Percentiles rank a stretch among this genome's conserved stretches.
These are phyloP conservation scores for Clavulina sp. DNA, from an alignment of 768 basidiomycete genomes.

Conservation along the genomic window DNA sequence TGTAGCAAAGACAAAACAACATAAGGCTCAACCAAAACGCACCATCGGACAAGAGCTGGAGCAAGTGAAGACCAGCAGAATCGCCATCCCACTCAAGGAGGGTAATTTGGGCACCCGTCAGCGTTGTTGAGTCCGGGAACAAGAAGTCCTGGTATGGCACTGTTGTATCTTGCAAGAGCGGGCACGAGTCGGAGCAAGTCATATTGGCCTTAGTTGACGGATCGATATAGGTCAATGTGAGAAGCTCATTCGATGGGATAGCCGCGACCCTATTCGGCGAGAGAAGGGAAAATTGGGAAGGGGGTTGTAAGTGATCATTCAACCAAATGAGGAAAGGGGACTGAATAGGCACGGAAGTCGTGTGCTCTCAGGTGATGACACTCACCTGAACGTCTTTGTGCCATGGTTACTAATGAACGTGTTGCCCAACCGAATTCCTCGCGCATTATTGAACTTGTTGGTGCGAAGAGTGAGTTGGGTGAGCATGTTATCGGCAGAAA, in stretches of 20 bases:
- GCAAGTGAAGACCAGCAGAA: conserved; percentile 66
- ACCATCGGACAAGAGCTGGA: conserved; percentile 87
- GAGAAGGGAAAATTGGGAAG: conserved; percentile 10
- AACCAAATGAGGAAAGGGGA: conserved; percentile 1
- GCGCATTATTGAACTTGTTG: conserved; percentile 55
- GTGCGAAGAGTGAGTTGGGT: conserved; percentile 63
- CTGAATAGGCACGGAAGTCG: background rate
- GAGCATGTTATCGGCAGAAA: conserved; percentile 49
- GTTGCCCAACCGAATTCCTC: conserved; percentile 80
- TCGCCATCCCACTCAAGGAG: conserved; percentile 58
- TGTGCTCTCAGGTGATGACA: background rate
- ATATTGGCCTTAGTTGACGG: conserved; percentile 52
- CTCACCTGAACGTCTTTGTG: conserved; percentile 73
- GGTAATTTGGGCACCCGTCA: conserved; percentile 82
- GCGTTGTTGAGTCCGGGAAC: conserved; percentile 38
- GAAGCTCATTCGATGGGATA: conserved; percentile 75
- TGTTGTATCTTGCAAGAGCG: conserved; percentile 56
- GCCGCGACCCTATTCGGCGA: conserved; percentile 48
- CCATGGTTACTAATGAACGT: conserved; percentile 67
- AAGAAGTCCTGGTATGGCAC: conserved; percentile 89
- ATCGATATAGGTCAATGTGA: conserved; percentile 61
- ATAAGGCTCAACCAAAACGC: conserved; percentile 10
- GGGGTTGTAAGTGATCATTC: conserved; percentile 4
- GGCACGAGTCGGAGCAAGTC: conserved; percentile 66
- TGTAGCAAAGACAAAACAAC: background rate